Percentiles rank a stretch among this genome's conserved stretches.
phyloP scores from a whole-genome alignment of 495 filamentous ascomycete species.

The Podospora anserina region DNA sequence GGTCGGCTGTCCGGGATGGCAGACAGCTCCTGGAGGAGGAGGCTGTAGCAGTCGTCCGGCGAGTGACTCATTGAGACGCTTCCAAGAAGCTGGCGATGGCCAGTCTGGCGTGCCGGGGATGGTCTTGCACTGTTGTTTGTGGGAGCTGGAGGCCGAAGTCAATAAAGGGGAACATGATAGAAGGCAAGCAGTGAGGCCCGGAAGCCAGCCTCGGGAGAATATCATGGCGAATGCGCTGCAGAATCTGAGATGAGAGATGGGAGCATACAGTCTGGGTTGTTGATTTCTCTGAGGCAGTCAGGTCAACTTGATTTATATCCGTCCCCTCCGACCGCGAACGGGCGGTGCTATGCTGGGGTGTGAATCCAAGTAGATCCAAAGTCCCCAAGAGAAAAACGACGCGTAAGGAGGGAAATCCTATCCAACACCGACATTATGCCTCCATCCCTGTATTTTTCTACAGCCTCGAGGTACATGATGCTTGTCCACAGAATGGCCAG shows the following conservation, averaged over 20 bases:
- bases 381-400: background rate
- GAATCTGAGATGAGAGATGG: background rate
- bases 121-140: conserved; percentile 33
- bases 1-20: conserved; percentile 45
- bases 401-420: background rate
- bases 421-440: background rate
- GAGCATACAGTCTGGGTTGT: background rate
- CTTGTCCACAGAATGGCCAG: background rate
- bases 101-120: conserved; percentile 33
- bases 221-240: background rate
- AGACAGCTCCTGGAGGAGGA: conserved; percentile 53
- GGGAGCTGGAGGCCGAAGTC: background rate
- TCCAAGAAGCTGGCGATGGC: conserved; percentile 35
- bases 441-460: background rate
- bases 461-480: background rate
- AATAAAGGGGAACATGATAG: background rate
- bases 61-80: conserved; percentile 34
- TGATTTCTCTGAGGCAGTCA: background rate
- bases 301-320: background rate
- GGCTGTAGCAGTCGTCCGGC: conserved; percentile 52
- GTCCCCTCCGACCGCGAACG: background rate
- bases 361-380: background rate
- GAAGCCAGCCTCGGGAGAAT: background rate
- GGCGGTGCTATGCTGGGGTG: background rate
- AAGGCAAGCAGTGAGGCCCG: background rate